Percentiles rank a stretch among this genome's conserved stretches.
Evolutionary conservation across 2,329 filamentous ascomycete species (phyloP).

Genomic region (Blumeria graminis): DNA sequence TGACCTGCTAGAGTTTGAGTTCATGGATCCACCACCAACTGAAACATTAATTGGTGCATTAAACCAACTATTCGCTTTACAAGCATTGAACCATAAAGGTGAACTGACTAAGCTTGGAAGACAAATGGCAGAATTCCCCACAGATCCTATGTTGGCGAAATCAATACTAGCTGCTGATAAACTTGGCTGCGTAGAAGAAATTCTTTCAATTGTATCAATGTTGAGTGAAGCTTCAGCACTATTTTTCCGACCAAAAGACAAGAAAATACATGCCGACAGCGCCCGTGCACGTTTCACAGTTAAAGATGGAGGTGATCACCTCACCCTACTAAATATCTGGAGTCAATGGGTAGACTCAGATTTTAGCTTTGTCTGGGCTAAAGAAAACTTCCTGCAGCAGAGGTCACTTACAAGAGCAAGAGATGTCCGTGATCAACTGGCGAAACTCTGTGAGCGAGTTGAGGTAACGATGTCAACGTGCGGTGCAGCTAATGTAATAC

Average conservation of each 20-base stretch:
- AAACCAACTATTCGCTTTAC: slow-evolving; percentile 76
- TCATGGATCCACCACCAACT: slow-evolving; percentile 79
- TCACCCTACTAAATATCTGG: slow-evolving; percentile 78
- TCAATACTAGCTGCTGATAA: slow-evolving; percentile 71
- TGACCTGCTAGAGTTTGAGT: slow-evolving; percentile 81
- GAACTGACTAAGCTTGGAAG: slow-evolving; percentile 76
- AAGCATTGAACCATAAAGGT: slow-evolving; percentile 69
- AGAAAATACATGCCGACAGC: slow-evolving; percentile 86
- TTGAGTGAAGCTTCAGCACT: slow-evolving; percentile 67
- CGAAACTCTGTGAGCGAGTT: slow-evolving; percentile 78
- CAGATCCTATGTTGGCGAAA: slow-evolving; percentile 77
- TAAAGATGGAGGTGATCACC: slow-evolving; percentile 74
- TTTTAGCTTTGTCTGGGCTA: slow-evolving; percentile 67
- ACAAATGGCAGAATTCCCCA: slow-evolving; percentile 88
- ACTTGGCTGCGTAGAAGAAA: slow-evolving; percentile 80
- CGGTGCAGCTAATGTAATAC: slow-evolving; percentile 45
- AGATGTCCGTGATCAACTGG: slow-evolving; percentile 79
- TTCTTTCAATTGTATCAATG: slow-evolving; percentile 86
- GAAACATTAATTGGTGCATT: slow-evolving; percentile 74
- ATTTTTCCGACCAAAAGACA: slow-evolving; percentile 90
- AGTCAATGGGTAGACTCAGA: slow-evolving; percentile 88
- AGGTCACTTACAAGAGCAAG: slow-evolving; percentile 69
- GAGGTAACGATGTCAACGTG: slow-evolving; percentile 51
- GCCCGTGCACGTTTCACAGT: slow-evolving; percentile 73
- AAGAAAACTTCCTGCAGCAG: slow-evolving; percentile 86